Base-by-base conservation (phyloP, 2,329 filamentous ascomycete species). In the Aspergillus melleus region DNA sequence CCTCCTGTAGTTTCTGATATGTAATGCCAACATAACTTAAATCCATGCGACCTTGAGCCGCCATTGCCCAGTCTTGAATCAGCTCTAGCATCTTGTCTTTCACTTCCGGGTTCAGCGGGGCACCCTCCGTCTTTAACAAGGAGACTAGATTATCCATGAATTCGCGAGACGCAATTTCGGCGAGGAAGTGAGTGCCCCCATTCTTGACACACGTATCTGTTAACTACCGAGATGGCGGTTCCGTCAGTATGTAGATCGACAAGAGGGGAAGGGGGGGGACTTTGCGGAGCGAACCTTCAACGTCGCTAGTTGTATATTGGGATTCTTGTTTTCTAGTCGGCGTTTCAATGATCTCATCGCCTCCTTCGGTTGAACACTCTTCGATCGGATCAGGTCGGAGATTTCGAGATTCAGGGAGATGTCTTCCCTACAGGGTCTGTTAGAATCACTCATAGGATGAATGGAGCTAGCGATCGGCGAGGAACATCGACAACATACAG, bases 131-230 rank as follows among this genome's bases (percentile, higher is more conserved):
- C 73, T 94, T 93, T 32, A 99, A 84, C 16, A 99, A 83, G 36
- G 94, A 97, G 19, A 91, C 89, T 55, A 99, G 80, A 74, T 97
- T 97, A 79, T 99, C 95, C 90, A 99, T 96, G 72, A 98, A 99
- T 80, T 99, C 95, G 64, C 93, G 88, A 19, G 94, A 97, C 46
- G 95, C 94, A 68, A 99, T 95, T 80, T 99, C 95, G 66, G 88
- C 85, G 53, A 99, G 88, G 77, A 99, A 99, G 78, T 99, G 95
- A 44, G 90, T 86, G 68, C 95, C 95, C 61, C 95, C 95, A 81
- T 99, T 99, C 81, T 99, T 99, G 62, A 98, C 92, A 74, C 95
- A 99, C 0, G 95, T 98, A 80, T 99, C 95, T 66, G 93, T 96
- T 70, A 99, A 89, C 92, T 89, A 68, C 20, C 36, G 24, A 11